These are phyloP conservation scores for Colletotrichum tofieldiae DNA, from an alignment of 2,329 filamentous ascomycete genomes.

Conservation along the genomic window DNA sequence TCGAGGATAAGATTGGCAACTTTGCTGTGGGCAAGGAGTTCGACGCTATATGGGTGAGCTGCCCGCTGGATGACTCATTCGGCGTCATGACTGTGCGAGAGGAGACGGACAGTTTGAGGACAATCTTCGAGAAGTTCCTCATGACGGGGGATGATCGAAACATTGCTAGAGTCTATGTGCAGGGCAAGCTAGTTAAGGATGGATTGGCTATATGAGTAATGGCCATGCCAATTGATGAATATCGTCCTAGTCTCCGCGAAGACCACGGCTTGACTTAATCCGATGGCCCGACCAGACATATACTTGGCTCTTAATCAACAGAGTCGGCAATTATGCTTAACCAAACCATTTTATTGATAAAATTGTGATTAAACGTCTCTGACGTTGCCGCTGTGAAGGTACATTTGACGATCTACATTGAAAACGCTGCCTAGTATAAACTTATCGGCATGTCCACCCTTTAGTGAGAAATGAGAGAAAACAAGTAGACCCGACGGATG, in stretches of 20 bases:
- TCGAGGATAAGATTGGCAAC: constrained; percentile 68
- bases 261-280: too few species aligned
- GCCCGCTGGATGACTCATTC: constrained; percentile 51
- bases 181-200: constrained; percentile 53
- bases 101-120: constrained; percentile 61
- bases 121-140: constrained; percentile 74
- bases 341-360: too few species aligned
- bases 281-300: too few species aligned
- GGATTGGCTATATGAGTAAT: neutral
- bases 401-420: too few species aligned
- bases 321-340: too few species aligned
- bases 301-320: too few species aligned
- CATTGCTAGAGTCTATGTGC: constrained; percentile 69
- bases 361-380: too few species aligned
- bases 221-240: neutral
- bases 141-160: constrained; percentile 78
- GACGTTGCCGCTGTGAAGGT: too few species aligned
- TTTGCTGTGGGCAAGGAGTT: constrained; percentile 75
- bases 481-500: too few species aligned
- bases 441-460: too few species aligned
- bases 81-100: constrained; percentile 69
- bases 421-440: too few species aligned
- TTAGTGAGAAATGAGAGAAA: too few species aligned
- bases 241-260: neutral
- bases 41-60: constrained; percentile 67